Conservation (phyloP, 345 rosid genomes). For the Aethionema arabicum region DNA sequence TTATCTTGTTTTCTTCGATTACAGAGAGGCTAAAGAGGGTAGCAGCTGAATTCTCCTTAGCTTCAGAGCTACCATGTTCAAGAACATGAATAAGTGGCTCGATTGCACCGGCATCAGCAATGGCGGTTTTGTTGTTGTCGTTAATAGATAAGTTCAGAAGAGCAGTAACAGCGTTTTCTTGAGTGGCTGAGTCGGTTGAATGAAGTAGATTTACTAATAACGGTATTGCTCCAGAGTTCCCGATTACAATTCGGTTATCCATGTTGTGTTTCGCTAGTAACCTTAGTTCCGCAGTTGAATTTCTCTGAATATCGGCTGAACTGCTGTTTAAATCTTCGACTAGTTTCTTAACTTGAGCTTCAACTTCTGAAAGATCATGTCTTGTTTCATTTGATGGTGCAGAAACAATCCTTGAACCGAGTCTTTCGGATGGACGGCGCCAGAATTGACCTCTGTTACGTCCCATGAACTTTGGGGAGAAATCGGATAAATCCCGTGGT, state of each 20-base stretch:
- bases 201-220: conserved; percentile 71
- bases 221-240: conserved; percentile 72
- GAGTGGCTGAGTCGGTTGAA: conserved; percentile 56
- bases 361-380: conserved; percentile 78
- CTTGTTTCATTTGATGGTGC: conserved; percentile 59
- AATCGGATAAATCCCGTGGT: conserved; percentile 56
- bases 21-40: conserved; percentile 96
- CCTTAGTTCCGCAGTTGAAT: conserved; percentile 61
- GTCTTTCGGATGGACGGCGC: conserved; percentile 82
- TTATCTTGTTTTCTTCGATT: conserved; percentile 85
- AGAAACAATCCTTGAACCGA: conserved; percentile 72
- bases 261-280: conserved; percentile 77
- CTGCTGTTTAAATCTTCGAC: conserved; percentile 66
- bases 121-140: conserved; percentile 78
- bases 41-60: conserved; percentile 95
- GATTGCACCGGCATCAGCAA: conserved; percentile 86
- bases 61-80: conserved; percentile 79
- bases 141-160: conserved; percentile 92
- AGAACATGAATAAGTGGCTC: conserved; percentile 87
- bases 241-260: conserved; percentile 86
- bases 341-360: conserved; percentile 63
- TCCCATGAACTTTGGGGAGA: conserved; percentile 56
- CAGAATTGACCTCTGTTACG: conserved; percentile 64
- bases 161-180: conserved; percentile 90
- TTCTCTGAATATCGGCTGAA: conserved; percentile 65